A percentile compares a stretch with the other conserved stretches of the same genome.
phyloP scores from a whole-genome alignment of 2,329 filamentous ascomycete species.

The Aspergillus vadensis region DNA sequence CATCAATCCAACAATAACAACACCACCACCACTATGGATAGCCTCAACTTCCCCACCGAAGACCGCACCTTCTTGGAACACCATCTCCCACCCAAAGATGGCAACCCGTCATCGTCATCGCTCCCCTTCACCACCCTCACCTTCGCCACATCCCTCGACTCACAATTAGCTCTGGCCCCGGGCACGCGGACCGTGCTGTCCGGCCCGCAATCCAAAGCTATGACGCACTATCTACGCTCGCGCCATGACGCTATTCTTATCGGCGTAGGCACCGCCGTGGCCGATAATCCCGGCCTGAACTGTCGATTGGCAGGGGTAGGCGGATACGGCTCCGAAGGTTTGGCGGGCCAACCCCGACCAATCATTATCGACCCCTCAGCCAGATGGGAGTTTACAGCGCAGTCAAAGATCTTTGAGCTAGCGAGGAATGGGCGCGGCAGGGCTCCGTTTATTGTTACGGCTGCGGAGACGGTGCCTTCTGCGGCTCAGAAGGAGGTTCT shows the following conservation, averaged over 20 bases:
- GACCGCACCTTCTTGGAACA: slow-evolving; percentile 12
- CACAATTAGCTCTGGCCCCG: slow-evolving; percentile 70
- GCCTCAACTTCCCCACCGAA: slow-evolving; percentile 4
- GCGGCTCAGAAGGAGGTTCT: slow-evolving; percentile 23
- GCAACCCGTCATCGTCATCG: not conserved
- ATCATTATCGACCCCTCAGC: slow-evolving; percentile 75
- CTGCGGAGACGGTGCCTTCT: slow-evolving; percentile 14
- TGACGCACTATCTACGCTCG: slow-evolving; percentile 91
- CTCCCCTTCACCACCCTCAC: slow-evolving; percentile 71
- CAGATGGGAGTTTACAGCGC: slow-evolving; percentile 64
- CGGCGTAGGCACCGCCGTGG: slow-evolving; percentile 78
- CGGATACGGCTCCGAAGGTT: slow-evolving; percentile 53
- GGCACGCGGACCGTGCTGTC: slow-evolving; percentile 77
- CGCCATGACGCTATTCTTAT: slow-evolving; percentile 82
- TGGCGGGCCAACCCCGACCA: slow-evolving; percentile 69
- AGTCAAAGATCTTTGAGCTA: slow-evolving; percentile 66
- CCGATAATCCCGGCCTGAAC: slow-evolving; percentile 84
- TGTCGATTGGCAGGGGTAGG: slow-evolving; percentile 68
- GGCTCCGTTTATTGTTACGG: slow-evolving; percentile 69
- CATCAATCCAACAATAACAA: not conserved
- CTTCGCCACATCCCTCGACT: slow-evolving; percentile 85
- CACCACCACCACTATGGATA: not conserved
- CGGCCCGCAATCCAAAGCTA: slow-evolving; percentile 78
- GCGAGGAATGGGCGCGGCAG: slow-evolving; percentile 64
- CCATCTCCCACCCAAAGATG: slow-evolving; percentile 6